These are phyloP conservation scores for Uronychia setigera DNA, from an alignment of 73 alveolate species.

Conservation along the genomic window DNA sequence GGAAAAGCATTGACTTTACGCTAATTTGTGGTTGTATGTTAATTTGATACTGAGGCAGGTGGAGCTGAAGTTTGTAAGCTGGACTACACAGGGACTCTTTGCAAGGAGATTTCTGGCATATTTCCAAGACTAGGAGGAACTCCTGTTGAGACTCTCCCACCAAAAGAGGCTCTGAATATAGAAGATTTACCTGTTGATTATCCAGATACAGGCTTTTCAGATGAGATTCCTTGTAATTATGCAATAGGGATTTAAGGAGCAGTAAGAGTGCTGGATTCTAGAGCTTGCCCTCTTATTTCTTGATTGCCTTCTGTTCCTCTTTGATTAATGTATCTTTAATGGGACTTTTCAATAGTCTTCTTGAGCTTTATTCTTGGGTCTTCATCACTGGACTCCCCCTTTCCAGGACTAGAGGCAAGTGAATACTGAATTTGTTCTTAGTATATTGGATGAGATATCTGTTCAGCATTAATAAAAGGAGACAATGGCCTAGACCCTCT, in stretches of 20 bases:
- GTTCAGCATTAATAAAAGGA: too few relatives aligned
- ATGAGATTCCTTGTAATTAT: too few relatives aligned
- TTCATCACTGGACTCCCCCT: conserved; percentile 3
- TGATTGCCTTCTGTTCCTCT: neutral
- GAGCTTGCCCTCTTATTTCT: neutral
- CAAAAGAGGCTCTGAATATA: neutral
- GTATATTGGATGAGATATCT: neutral
- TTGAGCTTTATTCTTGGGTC: neutral
- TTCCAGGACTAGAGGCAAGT: neutral
- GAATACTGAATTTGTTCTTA: neutral
- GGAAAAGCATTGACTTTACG: neutral
- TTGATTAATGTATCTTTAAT: neutral
- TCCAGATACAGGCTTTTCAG: too few relatives aligned
- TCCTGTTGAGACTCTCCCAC: neutral
- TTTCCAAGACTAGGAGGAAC: too few relatives aligned
- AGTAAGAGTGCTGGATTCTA: neutral
- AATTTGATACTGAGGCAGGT: neutral
- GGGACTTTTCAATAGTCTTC: neutral
- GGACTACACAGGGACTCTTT: neutral
- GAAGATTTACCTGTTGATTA: neutral
- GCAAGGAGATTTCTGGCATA: neutral
- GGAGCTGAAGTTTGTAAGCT: neutral
- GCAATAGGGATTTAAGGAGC: too few relatives aligned
- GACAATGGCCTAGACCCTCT: too few relatives aligned
- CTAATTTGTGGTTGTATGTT: neutral